Evolutionary conservation across 495 filamentous ascomycete species (phyloP), one percentile per base, ranked within the genome.

Genomic region (Jackrogersella minutella): DNA sequence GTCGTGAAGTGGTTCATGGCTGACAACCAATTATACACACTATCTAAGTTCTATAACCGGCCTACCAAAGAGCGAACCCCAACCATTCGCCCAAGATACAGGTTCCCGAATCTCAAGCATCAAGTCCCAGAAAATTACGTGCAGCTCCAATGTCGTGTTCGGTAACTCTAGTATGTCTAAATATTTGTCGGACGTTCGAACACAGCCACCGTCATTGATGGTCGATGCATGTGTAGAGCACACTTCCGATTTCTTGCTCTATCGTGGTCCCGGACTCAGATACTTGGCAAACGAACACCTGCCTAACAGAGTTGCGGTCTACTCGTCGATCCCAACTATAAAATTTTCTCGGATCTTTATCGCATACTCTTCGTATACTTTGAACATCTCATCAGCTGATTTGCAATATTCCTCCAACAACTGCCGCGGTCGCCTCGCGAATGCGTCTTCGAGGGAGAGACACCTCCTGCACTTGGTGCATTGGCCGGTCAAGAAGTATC

Each of bases 401-500:
- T 8, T 21, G 1, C 0, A 19, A 17, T 8, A 5, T 6, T 21
- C 2, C n/a, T 41, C 14, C 2, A 6, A 17, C 2, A 41, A 17
- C 16, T 41, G 6, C 2, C 21, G 39, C 7, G 39, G 14, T 4
- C 14, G 14, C 16, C 10, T 41, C 39, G 39, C 39, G 39, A 41
- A 41, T 10, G 39, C 2, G 5, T 41, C 16, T 41, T 41, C 39
- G 1, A 17, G 39, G 7, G 5, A 41, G 36, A 39, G 36, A 16
- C 36, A 39, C 36, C 9, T 41, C 9, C 6, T 41, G 14, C 39
- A 19, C 16, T 41, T 41, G 16, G 16, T 9, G 39, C 16, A 41
- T 21, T 17, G 39, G 5, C 62, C 62, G 17, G 44, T 66, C 52
- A 58, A 70, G 36, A 19, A 41, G 39, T 41, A 41, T 5, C 13